phyloP scores from a whole-genome alignment of 169 alveolate species.

The Hepatocystis sp. region DNA sequence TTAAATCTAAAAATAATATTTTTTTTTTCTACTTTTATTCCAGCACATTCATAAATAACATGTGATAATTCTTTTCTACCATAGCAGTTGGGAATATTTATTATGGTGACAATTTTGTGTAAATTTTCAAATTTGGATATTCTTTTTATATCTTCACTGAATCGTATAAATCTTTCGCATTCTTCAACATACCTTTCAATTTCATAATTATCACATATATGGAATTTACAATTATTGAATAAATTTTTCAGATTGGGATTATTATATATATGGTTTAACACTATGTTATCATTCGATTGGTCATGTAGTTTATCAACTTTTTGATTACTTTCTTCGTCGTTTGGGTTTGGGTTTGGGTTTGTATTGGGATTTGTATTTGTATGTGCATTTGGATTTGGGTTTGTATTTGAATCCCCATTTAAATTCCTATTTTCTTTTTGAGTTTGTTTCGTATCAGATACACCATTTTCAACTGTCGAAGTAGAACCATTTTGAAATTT shows the following conservation, averaged over 20 bases:
- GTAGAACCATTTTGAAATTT: too few relatives aligned
- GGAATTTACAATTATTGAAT: slow-evolving; percentile 80
- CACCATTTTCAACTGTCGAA: too few relatives aligned
- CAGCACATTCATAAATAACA: slow-evolving; percentile 77
- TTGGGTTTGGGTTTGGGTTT: too few relatives aligned
- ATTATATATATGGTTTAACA: slow-evolving; percentile 25
- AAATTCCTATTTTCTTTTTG: too few relatives aligned
- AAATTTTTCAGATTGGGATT: slow-evolving; percentile 72
- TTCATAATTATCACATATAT: slow-evolving; percentile 84
- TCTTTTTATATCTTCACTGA: slow-evolving; percentile 86
- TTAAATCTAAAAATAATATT: slow-evolving; percentile 84
- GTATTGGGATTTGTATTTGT: too few relatives aligned
- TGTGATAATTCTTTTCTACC: slow-evolving; percentile 85
- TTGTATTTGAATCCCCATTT: too few relatives aligned
- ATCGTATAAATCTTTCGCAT: slow-evolving; percentile 84
- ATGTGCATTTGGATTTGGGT: too few relatives aligned
- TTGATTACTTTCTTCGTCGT: too few relatives aligned
- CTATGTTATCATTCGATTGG: neutral
- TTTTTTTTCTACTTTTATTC: slow-evolving; percentile 78
- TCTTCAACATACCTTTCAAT: slow-evolving; percentile 86
- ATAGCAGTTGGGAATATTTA: slow-evolving; percentile 84
- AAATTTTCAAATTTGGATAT: slow-evolving; percentile 80
- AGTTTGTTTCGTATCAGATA: too few relatives aligned
- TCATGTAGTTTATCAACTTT: neutral
- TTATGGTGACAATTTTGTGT: slow-evolving; percentile 83